Conservation (phyloP, 257 asterid species). For the Solanum verrucosum region DNA sequence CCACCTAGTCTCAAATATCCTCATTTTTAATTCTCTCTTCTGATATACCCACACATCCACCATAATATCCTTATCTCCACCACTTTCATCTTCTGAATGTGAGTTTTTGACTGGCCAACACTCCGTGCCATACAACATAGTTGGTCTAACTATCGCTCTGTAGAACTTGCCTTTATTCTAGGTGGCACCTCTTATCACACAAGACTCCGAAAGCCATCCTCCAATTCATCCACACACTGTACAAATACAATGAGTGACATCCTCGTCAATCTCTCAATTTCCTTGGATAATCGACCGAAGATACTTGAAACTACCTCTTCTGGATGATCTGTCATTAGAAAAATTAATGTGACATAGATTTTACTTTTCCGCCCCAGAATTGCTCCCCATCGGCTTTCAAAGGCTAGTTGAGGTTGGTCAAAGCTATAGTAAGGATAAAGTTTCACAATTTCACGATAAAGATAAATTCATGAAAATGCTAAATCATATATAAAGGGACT, state of each 20-base stretch:
- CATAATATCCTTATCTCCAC: neutral
- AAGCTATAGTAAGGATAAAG: neutral
- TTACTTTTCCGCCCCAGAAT: neutral
- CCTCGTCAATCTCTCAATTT: neutral
- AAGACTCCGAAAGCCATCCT: neutral
- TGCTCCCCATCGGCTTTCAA: neutral
- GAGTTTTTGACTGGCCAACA: neutral
- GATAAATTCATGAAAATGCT: neutral
- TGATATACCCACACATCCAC: neutral
- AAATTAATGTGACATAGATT: neutral
- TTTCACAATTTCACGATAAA: neutral
- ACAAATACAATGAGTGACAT: neutral
- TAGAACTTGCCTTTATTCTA: neutral
- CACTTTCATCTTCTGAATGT: neutral
- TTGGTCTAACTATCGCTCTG: neutral
- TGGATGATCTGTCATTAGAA: neutral
- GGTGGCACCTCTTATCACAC: neutral
- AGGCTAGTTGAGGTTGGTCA: neutral
- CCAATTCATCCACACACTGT: neutral
- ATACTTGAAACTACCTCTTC: neutral
- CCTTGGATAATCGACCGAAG: neutral
- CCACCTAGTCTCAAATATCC: neutral
- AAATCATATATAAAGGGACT: neutral
- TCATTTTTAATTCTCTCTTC: neutral
- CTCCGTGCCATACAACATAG: neutral